These are phyloP conservation scores for Lecanoromycetidae sp. DNA, from an alignment of 2,329 filamentous ascomycete genomes.

Conservation along the genomic window DNA sequence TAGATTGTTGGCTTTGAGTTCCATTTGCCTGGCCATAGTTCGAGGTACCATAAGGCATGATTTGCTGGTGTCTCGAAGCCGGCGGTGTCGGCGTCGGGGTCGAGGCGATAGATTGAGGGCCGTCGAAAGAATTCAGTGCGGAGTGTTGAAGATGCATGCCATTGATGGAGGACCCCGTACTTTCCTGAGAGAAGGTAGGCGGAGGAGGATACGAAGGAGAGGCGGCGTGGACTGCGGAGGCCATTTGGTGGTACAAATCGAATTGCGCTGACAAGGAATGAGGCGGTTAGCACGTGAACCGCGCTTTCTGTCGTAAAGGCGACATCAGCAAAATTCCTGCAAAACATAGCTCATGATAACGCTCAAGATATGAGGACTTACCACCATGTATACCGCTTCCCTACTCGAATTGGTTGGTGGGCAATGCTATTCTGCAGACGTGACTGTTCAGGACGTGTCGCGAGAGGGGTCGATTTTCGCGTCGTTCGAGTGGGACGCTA, in stretches of 20 bases:
- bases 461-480: conserved; percentile 16
- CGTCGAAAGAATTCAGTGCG: conserved; percentile 32
- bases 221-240: conserved; percentile 24
- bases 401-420: not conserved
- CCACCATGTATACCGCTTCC: not conserved
- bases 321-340: too few relatives aligned
- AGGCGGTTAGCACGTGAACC: conserved; percentile 8
- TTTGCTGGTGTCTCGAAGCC: conserved; percentile 31
- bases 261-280: conserved; percentile 8
- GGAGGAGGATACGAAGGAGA: conserved; percentile 20
- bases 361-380: not conserved
- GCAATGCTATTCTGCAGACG: conserved; percentile 8
- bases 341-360: not conserved
- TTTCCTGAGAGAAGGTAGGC: conserved; percentile 32
- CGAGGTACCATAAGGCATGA: conserved; percentile 29
- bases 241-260: conserved; percentile 20
- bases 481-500: conserved; percentile 19
- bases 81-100: conserved; percentile 36
- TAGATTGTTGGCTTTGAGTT: conserved; percentile 22
- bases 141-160: conserved; percentile 30
- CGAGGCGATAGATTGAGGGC: conserved; percentile 33
- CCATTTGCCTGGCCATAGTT: conserved; percentile 26
- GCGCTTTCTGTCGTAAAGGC: conserved; percentile 4
- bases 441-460: conserved; percentile 12
- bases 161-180: conserved; percentile 27